Base-by-base conservation (phyloP, 1,139 yeast genomes). In the Blastobotrys petasosporus region DNA sequence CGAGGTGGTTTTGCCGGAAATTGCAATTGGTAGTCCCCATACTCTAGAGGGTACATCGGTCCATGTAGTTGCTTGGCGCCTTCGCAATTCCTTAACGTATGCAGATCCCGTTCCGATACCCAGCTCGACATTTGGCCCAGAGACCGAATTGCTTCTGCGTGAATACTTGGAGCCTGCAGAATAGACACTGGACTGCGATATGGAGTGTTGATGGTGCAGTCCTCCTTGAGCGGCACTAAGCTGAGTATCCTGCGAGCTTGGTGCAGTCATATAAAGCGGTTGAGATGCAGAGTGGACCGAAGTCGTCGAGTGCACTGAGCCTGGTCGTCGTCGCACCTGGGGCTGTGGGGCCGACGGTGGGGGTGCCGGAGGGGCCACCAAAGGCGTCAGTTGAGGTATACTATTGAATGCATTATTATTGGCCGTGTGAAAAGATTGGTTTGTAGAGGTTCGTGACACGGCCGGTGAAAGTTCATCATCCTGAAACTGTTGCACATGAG, bases 1-100 rank as follows among this genome's bases (percentile, higher is more conserved):
- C 9, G 54, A 47, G 12, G 52, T 42, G 31, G 47, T 51, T 68
- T 75, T 49, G 66, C 68, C 51, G 68, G 82, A 57, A 15, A 82
- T 79, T 2, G 86, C 88, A 7, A 79, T 72, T 0, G 90, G 90
- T 39, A 83, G 66, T 39, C 76, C 77, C 80, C 83, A 79, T 45
- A 73, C 72, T 0, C 73, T 70, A 1, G 83, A 73, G 1, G 79
- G 74, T 1, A 73, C 69, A 40, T 77, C 82, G 48, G 79, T 56
- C 53, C 64, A 60, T 12, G 57, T 78, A 48, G 72, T 78, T 0
- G 86, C 80, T 0, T 80, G 73, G 39, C 68, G 71, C 41, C 73
- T 68, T 32, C 86, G 67, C 16, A 82, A 60, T 6, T 73, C 64
- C 41, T 71, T 66, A 3, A 83, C 85, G 57, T 82, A 82, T 34